Evolutionary conservation across 1,284 basidiomycete genomes (phyloP).

Genomic region (Hemileia vastatrix): DNA sequence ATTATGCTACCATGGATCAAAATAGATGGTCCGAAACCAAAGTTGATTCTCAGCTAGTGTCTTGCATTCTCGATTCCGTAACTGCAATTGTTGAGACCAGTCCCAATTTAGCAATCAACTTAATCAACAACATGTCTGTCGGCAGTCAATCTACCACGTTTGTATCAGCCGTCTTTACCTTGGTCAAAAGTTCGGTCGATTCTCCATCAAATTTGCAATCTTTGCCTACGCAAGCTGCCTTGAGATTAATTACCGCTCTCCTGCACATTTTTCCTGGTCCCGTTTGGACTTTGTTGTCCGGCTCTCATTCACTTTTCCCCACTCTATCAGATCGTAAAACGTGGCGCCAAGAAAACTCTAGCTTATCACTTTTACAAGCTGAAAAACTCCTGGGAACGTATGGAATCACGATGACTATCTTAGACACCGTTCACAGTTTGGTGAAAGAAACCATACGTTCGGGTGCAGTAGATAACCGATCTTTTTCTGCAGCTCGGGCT

Average conservation of each 20-base stretch:
- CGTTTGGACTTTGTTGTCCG: conserved; percentile 20
- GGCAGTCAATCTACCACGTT: conserved; percentile 5
- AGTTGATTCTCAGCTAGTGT: conserved; percentile 7
- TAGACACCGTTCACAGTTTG: conserved; percentile 18
- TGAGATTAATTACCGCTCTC: conserved; percentile 17
- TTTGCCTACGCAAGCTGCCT: conserved; percentile 10
- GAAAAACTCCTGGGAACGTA: conserved; percentile 17
- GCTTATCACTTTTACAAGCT: conserved; percentile 6
- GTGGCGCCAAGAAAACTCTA: conserved; percentile 4
- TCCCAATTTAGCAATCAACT: conserved; percentile 7
- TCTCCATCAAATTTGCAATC: background rate
- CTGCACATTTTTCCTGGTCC: conserved; percentile 18
- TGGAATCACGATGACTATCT: conserved; percentile 17
- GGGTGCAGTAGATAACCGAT: conserved; percentile 9
- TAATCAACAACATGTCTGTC: conserved; percentile 16
- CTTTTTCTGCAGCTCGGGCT: conserved; percentile 17
- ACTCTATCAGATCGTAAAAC: conserved; percentile 6
- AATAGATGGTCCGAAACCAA: conserved; percentile 20
- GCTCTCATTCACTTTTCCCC: conserved; percentile 18
- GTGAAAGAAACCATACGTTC: conserved; percentile 13
- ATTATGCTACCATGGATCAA: conserved; percentile 9
- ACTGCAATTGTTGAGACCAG: conserved; percentile 13
- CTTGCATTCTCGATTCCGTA: conserved; percentile 11
- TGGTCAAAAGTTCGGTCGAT: conserved; percentile 13
- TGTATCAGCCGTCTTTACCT: conserved; percentile 15